Percentiles rank a stretch among this genome's conserved stretches.
phyloP scores from a whole-genome alignment of 768 basidiomycete genomes.

The Mycena alexandri region DNA sequence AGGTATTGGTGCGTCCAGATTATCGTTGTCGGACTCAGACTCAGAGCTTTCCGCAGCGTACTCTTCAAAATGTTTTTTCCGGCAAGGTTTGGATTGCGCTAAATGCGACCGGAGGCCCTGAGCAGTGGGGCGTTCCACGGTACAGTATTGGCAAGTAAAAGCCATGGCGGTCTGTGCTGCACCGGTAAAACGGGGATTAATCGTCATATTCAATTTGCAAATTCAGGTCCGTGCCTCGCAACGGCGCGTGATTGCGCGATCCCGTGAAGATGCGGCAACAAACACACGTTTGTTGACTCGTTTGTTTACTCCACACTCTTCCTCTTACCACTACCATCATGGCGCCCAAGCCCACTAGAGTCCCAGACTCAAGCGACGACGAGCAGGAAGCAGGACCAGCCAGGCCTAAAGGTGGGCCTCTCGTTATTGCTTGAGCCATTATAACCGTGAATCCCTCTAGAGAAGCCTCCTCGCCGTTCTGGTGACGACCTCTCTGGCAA shows the following conservation, averaged over 20 bases:
- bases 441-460: no score
- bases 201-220: no score
- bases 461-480: neutral
- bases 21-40: neutral
- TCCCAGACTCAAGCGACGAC: neutral
- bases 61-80: neutral
- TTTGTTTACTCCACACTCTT: constrained; percentile 1
- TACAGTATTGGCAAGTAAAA: constrained; percentile 1
- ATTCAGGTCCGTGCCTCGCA: no score
- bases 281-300: no score
- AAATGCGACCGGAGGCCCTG: constrained; percentile 3
- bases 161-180: neutral
- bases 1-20: neutral
- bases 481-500: neutral
- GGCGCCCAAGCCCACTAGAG: neutral
- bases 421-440: no score
- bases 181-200: neutral
- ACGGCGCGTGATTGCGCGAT: neutral
- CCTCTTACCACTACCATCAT: constrained; percentile 5
- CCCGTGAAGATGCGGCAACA: no score
- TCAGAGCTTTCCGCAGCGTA: neutral
- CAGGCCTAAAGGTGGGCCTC: no score
- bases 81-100: neutral
- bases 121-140: neutral
- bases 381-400: neutral